These are phyloP conservation scores for Suillus sp. DNA, from an alignment of 768 basidiomycete genomes.

Conservation along the genomic window DNA sequence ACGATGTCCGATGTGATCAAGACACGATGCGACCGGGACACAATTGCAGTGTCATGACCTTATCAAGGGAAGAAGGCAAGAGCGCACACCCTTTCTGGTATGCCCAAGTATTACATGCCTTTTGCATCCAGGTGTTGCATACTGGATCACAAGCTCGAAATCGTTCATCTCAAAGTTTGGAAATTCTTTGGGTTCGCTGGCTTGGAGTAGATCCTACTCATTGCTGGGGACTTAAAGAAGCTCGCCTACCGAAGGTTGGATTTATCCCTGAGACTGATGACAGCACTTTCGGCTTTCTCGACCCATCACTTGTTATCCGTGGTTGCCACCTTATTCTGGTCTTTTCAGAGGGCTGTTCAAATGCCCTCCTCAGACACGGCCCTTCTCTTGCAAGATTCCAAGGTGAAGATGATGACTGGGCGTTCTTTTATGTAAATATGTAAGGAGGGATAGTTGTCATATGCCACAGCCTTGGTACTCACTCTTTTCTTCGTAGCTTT, in stretches of 20 bases:
- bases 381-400: conserved; percentile 1
- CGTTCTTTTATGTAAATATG: conserved; percentile 19
- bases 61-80: conserved; percentile 17
- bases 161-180: conserved; percentile 18
- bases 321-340: conserved; percentile 29
- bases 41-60: conserved; percentile 24
- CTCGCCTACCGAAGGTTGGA: conserved; percentile 24
- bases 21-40: conserved; percentile 22
- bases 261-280: conserved; percentile 19
- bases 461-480: too few species aligned
- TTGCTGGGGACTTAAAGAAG: conserved; percentile 15
- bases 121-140: conserved; percentile 20
- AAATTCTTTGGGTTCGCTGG: conserved; percentile 28
- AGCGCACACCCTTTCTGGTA: conserved; percentile 28
- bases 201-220: conserved; percentile 17
- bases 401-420: conserved; percentile 13
- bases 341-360: conserved; percentile 22
- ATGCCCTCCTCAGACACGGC: conserved; percentile 12
- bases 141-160: background rate
- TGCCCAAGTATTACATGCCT: conserved; percentile 24
- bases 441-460: background rate
- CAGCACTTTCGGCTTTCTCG: conserved; percentile 27
- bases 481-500: conserved; percentile 19
- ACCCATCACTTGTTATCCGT: conserved; percentile 23
- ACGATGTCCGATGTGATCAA: conserved; percentile 21